A percentile compares a stretch with the other conserved stretches of the same genome.
Evolutionary conservation across 495 filamentous ascomycete species (phyloP).

Genomic region (Aspergillus steynii): DNA sequence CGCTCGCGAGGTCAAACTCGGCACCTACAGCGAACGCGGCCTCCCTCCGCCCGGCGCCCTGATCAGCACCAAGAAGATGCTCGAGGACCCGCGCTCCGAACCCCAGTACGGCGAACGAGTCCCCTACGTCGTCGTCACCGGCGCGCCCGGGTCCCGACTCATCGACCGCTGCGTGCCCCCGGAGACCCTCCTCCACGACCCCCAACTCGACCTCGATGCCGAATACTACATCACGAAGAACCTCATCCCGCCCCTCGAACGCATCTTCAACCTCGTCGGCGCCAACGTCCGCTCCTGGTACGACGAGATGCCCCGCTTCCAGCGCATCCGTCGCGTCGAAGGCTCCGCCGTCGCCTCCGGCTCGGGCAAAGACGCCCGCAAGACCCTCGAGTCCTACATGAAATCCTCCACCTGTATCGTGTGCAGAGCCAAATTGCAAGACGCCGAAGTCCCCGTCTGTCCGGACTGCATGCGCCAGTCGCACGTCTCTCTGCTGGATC

Average conservation of each 20-base stretch:
- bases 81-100: constrained; percentile 79
- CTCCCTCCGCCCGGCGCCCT: constrained; percentile 82
- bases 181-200: constrained; percentile 73
- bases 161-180: constrained; percentile 90
- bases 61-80: constrained; percentile 82
- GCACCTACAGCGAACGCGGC: constrained; percentile 80
- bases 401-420: constrained; percentile 74
- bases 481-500: constrained; percentile 57
- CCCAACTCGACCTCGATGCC: constrained; percentile 81
- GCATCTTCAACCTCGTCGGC: constrained; percentile 96
- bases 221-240: constrained; percentile 98
- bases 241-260: constrained; percentile 88
- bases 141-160: constrained; percentile 80
- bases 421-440: constrained; percentile 67
- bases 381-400: constrained; percentile 88
- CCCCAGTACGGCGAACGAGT: constrained; percentile 95
- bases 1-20: constrained; percentile 86
- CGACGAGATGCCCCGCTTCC: constrained; percentile 93
- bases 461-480: constrained; percentile 55
- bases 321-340: constrained; percentile 64
- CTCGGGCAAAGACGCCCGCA: constrained; percentile 42
- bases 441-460: constrained; percentile 58
- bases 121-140: constrained; percentile 89
- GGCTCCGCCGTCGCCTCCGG: constrained; percentile 16
- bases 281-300: constrained; percentile 92